A percentile compares a stretch with the other conserved stretches of the same genome.
phyloP scores from a whole-genome alignment of 2,329 filamentous ascomycete species.

The Gnomoniopsis smithogilvyi region DNA sequence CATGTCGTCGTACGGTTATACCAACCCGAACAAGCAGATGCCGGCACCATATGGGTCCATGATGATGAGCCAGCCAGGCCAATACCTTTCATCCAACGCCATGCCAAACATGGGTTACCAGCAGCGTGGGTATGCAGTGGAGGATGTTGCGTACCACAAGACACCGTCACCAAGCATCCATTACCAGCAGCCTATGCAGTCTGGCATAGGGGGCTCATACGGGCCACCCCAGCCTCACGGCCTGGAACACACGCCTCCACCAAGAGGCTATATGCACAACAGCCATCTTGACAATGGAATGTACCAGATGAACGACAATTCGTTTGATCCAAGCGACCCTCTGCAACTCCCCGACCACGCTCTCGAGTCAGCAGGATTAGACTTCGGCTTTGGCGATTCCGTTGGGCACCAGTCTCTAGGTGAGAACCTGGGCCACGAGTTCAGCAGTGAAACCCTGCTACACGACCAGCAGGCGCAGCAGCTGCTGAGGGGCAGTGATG shows the following conservation, averaged over 20 bases:
- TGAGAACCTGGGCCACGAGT: not conserved
- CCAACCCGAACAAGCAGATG: slow-evolving; percentile 33
- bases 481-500: slow-evolving; percentile 1
- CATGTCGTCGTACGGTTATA: slow-evolving; percentile 32
- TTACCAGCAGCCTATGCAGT: slow-evolving; percentile 17
- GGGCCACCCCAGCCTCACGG: slow-evolving; percentile 17
- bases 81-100: slow-evolving; percentile 24
- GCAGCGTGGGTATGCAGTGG: slow-evolving; percentile 21
- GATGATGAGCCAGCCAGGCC: slow-evolving; percentile 2
- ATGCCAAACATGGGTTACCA: slow-evolving; percentile 24
- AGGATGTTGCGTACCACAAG: slow-evolving; percentile 31
- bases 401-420: not conserved
- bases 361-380: slow-evolving; percentile 1
- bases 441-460: not conserved
- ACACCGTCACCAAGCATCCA: slow-evolving; percentile 31
- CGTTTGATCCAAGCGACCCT: slow-evolving; percentile 13
- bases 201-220: slow-evolving; percentile 19
- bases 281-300: not conserved
- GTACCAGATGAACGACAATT: slow-evolving; percentile 1
- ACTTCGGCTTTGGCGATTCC: not conserved
- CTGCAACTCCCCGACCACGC: slow-evolving; percentile 9
- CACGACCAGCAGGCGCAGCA: slow-evolving; percentile 8
- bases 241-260: slow-evolving; percentile 17
- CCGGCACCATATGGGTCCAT: slow-evolving; percentile 34
- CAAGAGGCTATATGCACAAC: slow-evolving; percentile 1